phyloP scores from a whole-genome alignment of 805 yeast genomes.

The Starmerella khaoyaiensis region DNA sequence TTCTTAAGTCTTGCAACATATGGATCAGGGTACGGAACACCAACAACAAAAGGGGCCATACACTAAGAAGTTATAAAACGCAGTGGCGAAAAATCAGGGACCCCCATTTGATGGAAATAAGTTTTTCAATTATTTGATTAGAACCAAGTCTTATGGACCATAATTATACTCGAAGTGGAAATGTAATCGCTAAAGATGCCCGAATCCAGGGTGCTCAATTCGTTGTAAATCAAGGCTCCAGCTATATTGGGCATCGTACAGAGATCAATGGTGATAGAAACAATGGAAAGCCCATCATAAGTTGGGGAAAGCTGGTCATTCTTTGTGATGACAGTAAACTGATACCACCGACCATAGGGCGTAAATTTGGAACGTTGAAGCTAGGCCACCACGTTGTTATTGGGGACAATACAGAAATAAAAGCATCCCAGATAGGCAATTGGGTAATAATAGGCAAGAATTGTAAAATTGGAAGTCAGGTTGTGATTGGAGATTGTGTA shows the following conservation, averaged over 20 bases:
- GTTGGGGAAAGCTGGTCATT: conserved; percentile 28
- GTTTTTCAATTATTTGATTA: background rate
- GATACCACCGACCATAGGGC: conserved; percentile 25
- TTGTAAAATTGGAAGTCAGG: conserved; percentile 27
- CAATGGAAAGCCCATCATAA: conserved; percentile 26
- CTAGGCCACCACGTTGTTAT: conserved; percentile 30
- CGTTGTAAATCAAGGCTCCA: conserved; percentile 30
- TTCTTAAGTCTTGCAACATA: too few species aligned
- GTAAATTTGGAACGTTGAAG: conserved; percentile 26
- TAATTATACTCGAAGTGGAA: conserved; percentile 14
- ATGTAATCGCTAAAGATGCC: conserved; percentile 20
- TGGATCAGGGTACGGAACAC: too few species aligned
- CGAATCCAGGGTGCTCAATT: conserved; percentile 28
- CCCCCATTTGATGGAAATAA: background rate
- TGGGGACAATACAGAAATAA: conserved; percentile 24
- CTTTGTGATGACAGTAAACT: conserved; percentile 21
- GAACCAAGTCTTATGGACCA: conserved; percentile 5
- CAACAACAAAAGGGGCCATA: too few species aligned
- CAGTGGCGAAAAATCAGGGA: too few species aligned
- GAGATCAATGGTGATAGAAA: conserved; percentile 29
- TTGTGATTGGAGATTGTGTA: conserved; percentile 31
- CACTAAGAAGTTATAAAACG: too few species aligned
- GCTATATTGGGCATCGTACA: conserved; percentile 26
- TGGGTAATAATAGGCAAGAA: conserved; percentile 28
- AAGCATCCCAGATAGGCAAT: conserved; percentile 32